Percentiles rank a stretch among this genome's conserved stretches.
Conservation (phyloP, 2,329 filamentous ascomycete species). For the Calonectria pseudoturangicola region DNA sequence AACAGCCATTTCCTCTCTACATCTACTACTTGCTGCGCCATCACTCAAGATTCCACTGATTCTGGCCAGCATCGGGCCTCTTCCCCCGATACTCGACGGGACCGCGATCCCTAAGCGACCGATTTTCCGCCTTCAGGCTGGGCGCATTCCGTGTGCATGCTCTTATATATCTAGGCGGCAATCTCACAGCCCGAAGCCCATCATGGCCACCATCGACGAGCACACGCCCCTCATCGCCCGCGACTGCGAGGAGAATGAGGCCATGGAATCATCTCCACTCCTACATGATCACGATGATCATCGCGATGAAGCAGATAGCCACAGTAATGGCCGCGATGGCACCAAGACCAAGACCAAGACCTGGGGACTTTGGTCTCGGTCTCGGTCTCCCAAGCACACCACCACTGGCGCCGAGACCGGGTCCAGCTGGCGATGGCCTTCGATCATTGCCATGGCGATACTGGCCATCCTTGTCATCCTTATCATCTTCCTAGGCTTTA, state of each 20-base stretch:
- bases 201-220: conserved; percentile 67
- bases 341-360: conserved; percentile 32
- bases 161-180: conserved; percentile 42
- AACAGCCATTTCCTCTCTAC: conserved; percentile 42
- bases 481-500: conserved; percentile 87
- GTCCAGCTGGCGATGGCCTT: conserved; percentile 78
- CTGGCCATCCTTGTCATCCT: conserved; percentile 78
- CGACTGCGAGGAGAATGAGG: conserved; percentile 54
- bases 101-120: conserved; percentile 8
- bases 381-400: conserved; percentile 40
- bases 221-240: conserved; percentile 66
- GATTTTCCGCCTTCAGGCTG: conserved; percentile 9
- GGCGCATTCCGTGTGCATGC: conserved; percentile 25
- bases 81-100: background rate
- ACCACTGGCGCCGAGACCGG: conserved; percentile 49
- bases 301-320: conserved; percentile 54
- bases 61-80: conserved; percentile 43
- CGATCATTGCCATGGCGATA: conserved; percentile 81
- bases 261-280: conserved; percentile 71
- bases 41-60: background rate
- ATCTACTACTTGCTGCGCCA: conserved; percentile 20
- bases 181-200: conserved; percentile 52
- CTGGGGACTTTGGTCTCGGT: conserved; percentile 49
- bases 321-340: conserved; percentile 38
- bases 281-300: conserved; percentile 65